phyloP scores from a whole-genome alignment of 2,329 filamentous ascomycete genomes.

The Beauveria brongniartii region DNA sequence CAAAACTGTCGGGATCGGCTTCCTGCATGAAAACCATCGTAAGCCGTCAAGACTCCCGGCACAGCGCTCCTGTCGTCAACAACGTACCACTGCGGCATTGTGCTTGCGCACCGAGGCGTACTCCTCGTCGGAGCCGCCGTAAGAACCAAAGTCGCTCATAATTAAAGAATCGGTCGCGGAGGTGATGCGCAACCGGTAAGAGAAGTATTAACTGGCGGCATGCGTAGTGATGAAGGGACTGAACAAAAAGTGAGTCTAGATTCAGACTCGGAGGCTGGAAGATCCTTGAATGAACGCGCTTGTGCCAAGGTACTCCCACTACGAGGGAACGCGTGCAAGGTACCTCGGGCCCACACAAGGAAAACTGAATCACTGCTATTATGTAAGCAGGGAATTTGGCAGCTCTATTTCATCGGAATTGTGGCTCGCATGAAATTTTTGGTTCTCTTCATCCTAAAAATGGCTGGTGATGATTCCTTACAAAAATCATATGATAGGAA shows the following conservation, averaged over 20 bases:
- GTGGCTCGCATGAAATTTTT: constrained; percentile 17
- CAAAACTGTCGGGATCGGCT: constrained; percentile 79
- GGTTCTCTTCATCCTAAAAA: constrained; percentile 26
- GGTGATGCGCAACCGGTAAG: neutral
- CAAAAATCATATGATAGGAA: constrained; percentile 56
- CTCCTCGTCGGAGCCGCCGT: constrained; percentile 70
- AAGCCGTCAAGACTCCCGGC: neutral
- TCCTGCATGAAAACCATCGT: constrained; percentile 32
- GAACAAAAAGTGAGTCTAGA: neutral
- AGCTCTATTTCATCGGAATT: constrained; percentile 16
- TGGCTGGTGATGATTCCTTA: constrained; percentile 55
- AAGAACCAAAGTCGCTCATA: constrained; percentile 66
- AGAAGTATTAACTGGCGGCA: neutral
- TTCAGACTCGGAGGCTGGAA: neutral
- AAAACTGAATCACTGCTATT: constrained; percentile 11
- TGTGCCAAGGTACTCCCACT: neutral
- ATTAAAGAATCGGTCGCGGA: constrained; percentile 12
- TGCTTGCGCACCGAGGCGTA: constrained; percentile 75
- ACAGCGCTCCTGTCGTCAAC: neutral
- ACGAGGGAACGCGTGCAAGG: neutral
- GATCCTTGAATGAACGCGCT: neutral
- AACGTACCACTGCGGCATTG: constrained; percentile 62
- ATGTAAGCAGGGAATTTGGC: constrained; percentile 17
- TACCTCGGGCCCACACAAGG: neutral
- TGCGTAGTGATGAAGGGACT: neutral